phyloP scores from a whole-genome alignment of 2,329 filamentous ascomycete genomes.

The Xylaria sp. region DNA sequence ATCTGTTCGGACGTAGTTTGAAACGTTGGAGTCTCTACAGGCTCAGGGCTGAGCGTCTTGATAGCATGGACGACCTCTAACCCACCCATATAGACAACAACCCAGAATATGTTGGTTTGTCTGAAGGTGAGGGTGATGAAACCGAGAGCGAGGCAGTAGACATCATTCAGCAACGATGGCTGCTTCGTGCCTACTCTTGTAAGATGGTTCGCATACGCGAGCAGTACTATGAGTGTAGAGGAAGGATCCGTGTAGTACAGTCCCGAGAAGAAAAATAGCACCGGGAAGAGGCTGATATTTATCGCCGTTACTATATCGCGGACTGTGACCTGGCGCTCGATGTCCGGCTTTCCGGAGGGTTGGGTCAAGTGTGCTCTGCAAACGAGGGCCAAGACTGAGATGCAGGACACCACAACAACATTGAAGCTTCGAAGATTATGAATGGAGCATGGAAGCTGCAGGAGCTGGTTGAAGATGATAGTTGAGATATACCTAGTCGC shows the following conservation, averaged over 20 bases:
- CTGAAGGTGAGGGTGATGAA: slow-evolving; percentile 78
- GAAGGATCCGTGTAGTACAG: slow-evolving; percentile 95
- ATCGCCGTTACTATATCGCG: slow-evolving; percentile 71
- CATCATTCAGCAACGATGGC: slow-evolving; percentile 53
- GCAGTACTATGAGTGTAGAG: slow-evolving; percentile 79
- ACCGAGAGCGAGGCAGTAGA: slow-evolving; percentile 66
- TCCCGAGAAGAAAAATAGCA: slow-evolving; percentile 94
- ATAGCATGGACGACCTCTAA: slow-evolving; percentile 65
- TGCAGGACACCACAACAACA: slow-evolving; percentile 55
- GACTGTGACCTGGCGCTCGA: slow-evolving; percentile 48
- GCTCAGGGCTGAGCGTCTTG: slow-evolving; percentile 55
- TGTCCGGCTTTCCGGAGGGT: slow-evolving; percentile 26
- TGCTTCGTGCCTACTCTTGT: slow-evolving; percentile 53
- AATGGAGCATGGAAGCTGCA: slow-evolving; percentile 52
- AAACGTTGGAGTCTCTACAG: slow-evolving; percentile 48
- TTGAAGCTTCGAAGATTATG: slow-evolving; percentile 63
- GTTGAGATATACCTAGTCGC: slow-evolving; percentile 54
- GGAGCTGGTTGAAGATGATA: slow-evolving; percentile 52
- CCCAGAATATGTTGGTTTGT: slow-evolving; percentile 98
- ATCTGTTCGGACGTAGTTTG: slow-evolving; percentile 51
- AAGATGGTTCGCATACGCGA: slow-evolving; percentile 71
- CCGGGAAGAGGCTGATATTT: slow-evolving; percentile 86
- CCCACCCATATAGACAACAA: slow-evolving; percentile 79
- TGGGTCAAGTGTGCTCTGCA: slow-evolving; percentile 61
- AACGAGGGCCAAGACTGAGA: slow-evolving; percentile 59